Conservation (phyloP, 23 red algal species). For the Gracilaria vermiculophylla region DNA sequence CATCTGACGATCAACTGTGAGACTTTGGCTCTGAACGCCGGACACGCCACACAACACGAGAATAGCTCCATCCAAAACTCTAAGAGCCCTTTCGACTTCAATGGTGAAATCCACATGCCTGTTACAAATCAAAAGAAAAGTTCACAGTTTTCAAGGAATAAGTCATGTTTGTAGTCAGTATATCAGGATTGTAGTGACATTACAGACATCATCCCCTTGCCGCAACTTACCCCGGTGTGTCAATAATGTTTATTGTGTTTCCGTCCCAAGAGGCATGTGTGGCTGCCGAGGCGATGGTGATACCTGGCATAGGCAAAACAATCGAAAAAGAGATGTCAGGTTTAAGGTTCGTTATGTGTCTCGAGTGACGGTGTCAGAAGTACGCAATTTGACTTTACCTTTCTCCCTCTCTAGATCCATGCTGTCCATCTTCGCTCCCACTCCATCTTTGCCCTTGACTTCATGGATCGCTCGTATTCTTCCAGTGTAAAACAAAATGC, state of each 20-base stretch:
- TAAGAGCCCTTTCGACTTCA: conserved; percentile 95
- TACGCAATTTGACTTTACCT: conserved; percentile 7
- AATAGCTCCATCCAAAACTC: conserved; percentile 95
- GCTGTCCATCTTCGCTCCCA: conserved; percentile 98
- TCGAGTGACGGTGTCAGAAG: too few species aligned
- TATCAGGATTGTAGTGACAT: neutral
- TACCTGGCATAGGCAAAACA: conserved; percentile 34
- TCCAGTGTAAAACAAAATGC: conserved; percentile 98
- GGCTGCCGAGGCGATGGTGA: conserved; percentile 97
- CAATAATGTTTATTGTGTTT: conserved; percentile 91
- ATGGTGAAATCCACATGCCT: conserved; percentile 94
- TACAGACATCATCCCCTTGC: neutral
- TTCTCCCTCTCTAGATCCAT: conserved; percentile 99
- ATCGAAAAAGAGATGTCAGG: neutral
- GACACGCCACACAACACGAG: conserved; percentile 93
- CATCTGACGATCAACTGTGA: conserved; percentile 99
- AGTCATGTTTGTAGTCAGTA: neutral
- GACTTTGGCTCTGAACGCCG: conserved; percentile 94
- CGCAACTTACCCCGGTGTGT: conserved; percentile 88
- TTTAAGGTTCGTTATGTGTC: neutral
- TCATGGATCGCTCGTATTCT: conserved; percentile 90
- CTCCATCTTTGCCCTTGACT: conserved; percentile 98
- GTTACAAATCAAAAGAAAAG: neutral
- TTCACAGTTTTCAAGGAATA: neutral
- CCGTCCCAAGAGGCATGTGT: conserved; percentile 81